Conservation (phyloP, 1,284 basidiomycete species). For the Apiotrichum porosum region DNA sequence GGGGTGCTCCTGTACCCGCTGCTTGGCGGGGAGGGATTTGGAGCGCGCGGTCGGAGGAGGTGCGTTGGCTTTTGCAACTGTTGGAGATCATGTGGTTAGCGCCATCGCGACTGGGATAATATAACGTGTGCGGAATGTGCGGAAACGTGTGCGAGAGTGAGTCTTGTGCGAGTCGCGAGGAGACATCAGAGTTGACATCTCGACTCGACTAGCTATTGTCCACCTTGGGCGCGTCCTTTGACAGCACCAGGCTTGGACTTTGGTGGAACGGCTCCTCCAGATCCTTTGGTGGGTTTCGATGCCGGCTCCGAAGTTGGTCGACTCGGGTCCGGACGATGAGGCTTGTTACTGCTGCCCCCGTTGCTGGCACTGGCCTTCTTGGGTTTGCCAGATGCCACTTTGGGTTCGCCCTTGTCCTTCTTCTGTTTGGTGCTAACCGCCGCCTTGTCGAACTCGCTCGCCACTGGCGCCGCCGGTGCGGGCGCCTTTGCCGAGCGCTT, state of each 20-base stretch:
- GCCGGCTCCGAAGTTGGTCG: background rate
- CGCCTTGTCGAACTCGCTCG: background rate
- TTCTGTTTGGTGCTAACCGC: too few species aligned
- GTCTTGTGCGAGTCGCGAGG: background rate
- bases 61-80: constrained; percentile 30
- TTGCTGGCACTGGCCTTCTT: background rate
- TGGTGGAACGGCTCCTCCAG: background rate
- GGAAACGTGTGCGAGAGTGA: constrained; percentile 5
- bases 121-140: background rate
- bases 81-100: constrained; percentile 13
- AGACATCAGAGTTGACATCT: constrained; percentile 22
- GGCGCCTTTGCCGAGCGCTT: background rate
- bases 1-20: constrained; percentile 2
- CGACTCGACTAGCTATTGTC: constrained; percentile 17
- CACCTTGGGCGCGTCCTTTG: constrained; percentile 1
- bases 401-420: background rate
- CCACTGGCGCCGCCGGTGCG: background rate
- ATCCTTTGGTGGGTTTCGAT: background rate
- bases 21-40: constrained; percentile 40
- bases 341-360: background rate
- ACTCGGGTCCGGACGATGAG: background rate
- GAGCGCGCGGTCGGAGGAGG: constrained; percentile 25
- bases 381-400: too few species aligned
- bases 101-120: background rate
- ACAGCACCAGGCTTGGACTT: background rate